Percentiles rank a stretch among this genome's conserved stretches.
These are phyloP conservation scores for Periglandula ipomoeae DNA, from an alignment of 2,329 filamentous ascomycete species.

Conservation along the genomic window DNA sequence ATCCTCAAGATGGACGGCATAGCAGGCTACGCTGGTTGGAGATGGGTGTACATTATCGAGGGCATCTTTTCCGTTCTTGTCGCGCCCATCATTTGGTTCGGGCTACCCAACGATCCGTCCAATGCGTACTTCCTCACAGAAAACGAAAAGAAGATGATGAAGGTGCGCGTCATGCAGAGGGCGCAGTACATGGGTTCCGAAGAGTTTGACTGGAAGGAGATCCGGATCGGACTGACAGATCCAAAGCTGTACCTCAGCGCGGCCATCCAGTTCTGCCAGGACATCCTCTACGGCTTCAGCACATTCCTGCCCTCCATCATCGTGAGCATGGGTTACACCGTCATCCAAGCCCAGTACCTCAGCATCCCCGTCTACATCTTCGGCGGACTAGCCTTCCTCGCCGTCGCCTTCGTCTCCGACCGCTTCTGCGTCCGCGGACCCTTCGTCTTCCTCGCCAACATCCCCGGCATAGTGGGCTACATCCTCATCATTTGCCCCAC, in stretches of 20 bases:
- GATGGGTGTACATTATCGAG: slow-evolving; percentile 43
- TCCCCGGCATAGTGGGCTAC: slow-evolving; percentile 40
- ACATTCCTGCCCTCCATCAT: slow-evolving; percentile 50
- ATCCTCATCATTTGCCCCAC: slow-evolving; percentile 38
- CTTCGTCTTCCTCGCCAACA: slow-evolving; percentile 48
- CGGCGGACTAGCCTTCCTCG: slow-evolving; percentile 36
- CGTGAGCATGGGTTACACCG: slow-evolving; percentile 39
- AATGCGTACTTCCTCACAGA: slow-evolving; percentile 38
- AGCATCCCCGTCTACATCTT: slow-evolving; percentile 49
- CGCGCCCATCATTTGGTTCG: slow-evolving; percentile 34
- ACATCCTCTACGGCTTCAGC: slow-evolving; percentile 47
- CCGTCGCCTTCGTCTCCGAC: slow-evolving; percentile 37
- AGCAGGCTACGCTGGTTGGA: slow-evolving; percentile 34
- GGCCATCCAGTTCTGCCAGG: slow-evolving; percentile 40
- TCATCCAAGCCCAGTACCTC: slow-evolving; percentile 41
- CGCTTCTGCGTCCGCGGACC: slow-evolving; percentile 22
- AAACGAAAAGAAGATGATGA: slow-evolving; percentile 42
- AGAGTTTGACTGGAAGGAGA: slow-evolving; percentile 40
- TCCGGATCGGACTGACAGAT: slow-evolving; percentile 36
- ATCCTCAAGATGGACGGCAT: slow-evolving; percentile 36
- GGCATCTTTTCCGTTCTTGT: slow-evolving; percentile 34
- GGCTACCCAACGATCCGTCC: slow-evolving; percentile 35
- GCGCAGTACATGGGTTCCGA: slow-evolving; percentile 38
- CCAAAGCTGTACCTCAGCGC: slow-evolving; percentile 40
- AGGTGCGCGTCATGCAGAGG: slow-evolving; percentile 33